Evolutionary conservation across 257 asterid species (phyloP).

Genomic region (Plantago ovata): DNA sequence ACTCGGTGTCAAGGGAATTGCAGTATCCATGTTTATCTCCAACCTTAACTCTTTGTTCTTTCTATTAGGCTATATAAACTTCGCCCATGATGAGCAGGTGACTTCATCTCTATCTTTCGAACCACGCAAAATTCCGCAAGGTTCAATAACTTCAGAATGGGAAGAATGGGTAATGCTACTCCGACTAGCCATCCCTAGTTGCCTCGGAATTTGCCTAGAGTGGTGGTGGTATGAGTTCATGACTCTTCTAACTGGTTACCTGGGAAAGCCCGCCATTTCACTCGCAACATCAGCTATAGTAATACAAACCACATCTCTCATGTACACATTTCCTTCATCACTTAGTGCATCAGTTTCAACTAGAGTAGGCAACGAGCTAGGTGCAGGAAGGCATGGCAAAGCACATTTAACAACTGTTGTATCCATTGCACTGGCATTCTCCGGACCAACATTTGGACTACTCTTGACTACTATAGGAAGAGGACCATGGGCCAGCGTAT

Average conservation of each 20-base stretch:
- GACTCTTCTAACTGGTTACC: slow-evolving; percentile 88
- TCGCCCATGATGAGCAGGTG: slow-evolving; percentile 24
- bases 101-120: too few species aligned
- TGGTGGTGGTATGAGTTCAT: slow-evolving; percentile 99
- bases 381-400: slow-evolving; percentile 75
- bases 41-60: slow-evolving; percentile 59
- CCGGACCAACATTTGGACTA: slow-evolving; percentile 59
- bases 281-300: slow-evolving; percentile 90
- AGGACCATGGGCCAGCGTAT: slow-evolving; percentile 65
- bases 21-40: slow-evolving; percentile 56
- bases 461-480: slow-evolving; percentile 67
- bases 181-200: slow-evolving; percentile 65
- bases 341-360: slow-evolving; percentile 79
- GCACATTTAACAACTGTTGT: slow-evolving; percentile 73
- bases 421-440: slow-evolving; percentile 63
- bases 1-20: slow-evolving; percentile 72
- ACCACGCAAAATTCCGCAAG: slow-evolving; percentile 27
- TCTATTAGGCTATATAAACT: slow-evolving; percentile 45
- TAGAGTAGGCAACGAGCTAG: slow-evolving; percentile 86
- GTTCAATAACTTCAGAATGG: slow-evolving; percentile 34
- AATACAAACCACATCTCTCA: slow-evolving; percentile 89
- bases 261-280: slow-evolving; percentile 65
- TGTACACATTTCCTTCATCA: slow-evolving; percentile 95
- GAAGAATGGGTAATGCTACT: slow-evolving; percentile 73
- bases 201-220: slow-evolving; percentile 82